These are phyloP conservation scores for Serendipita indica DNA, from an alignment of 768 basidiomycete genomes.

Conservation along the genomic window DNA sequence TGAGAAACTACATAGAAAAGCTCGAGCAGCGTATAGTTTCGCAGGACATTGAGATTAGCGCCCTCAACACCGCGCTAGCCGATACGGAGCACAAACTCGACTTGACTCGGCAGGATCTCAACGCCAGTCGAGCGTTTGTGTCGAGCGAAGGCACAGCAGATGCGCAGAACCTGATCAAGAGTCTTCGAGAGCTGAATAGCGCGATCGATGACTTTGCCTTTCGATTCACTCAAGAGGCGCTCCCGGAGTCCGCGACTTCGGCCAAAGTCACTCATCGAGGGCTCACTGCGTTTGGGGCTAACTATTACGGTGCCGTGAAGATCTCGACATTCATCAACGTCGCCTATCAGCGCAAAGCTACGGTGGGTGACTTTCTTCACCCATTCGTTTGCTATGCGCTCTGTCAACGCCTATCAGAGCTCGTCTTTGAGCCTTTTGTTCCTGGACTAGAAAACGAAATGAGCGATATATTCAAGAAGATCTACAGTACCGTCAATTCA, in stretches of 20 bases:
- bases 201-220: constrained; percentile 6
- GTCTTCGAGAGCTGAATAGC: neutral
- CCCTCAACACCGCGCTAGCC: neutral
- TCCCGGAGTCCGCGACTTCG: neutral
- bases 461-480: neutral
- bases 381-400: constrained; percentile 7
- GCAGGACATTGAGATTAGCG: neutral
- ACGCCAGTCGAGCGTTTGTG: neutral
- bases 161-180: neutral
- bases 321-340: neutral
- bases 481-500: neutral
- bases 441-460: neutral
- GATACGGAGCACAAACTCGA: constrained; percentile 3
- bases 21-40: neutral
- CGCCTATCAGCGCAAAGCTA: neutral
- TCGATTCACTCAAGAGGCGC: neutral
- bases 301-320: neutral
- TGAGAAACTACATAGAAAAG: neutral
- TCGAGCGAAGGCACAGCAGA: neutral
- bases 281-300: neutral
- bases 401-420: neutral
- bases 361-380: neutral
- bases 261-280: neutral
- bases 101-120: neutral
- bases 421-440: neutral